Conservation (phyloP, 2,329 filamentous ascomycete species). For the Fusarium cicatricum region DNA sequence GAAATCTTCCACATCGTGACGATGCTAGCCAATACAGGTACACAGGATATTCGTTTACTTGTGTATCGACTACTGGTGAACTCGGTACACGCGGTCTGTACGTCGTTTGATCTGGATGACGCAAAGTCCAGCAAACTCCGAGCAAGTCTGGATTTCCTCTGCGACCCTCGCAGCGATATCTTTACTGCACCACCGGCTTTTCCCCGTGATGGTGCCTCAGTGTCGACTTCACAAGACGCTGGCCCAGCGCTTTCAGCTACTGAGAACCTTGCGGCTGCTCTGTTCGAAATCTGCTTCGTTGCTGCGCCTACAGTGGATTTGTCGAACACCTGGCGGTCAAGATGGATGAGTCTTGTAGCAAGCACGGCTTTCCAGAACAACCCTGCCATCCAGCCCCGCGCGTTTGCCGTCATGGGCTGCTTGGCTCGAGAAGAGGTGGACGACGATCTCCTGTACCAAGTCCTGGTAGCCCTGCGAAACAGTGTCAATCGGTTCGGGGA, state of each 20-base stretch:
- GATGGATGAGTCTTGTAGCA: constrained; percentile 77
- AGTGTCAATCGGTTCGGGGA: constrained; percentile 72
- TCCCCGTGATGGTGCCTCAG: constrained; percentile 61
- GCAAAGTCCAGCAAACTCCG: constrained; percentile 63
- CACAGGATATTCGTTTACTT: constrained; percentile 62
- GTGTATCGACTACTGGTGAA: constrained; percentile 73
- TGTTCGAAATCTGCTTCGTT: constrained; percentile 70
- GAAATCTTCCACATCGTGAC: constrained; percentile 76
- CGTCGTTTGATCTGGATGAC: constrained; percentile 70
- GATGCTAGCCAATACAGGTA: constrained; percentile 73
- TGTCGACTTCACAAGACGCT: constrained; percentile 62
- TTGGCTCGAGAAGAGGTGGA: constrained; percentile 76
- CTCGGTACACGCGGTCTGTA: constrained; percentile 72
- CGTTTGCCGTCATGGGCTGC: constrained; percentile 76
- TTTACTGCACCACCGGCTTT: constrained; percentile 59
- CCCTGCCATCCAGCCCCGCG: constrained; percentile 73
- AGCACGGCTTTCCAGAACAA: constrained; percentile 79
- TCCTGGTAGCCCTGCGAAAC: constrained; percentile 71
- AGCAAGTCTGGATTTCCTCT: constrained; percentile 64
- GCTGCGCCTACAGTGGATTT: constrained; percentile 71
- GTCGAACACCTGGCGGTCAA: constrained; percentile 73
- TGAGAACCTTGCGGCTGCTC: constrained; percentile 67
- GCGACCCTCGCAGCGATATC: constrained; percentile 66
- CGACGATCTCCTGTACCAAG: constrained; percentile 75
- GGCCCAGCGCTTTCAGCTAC: constrained; percentile 62